Evolutionary conservation across 495 filamentous ascomycete genomes (phyloP), one percentile per base, ranked within the genome.

Genomic region (Daldinia loculata): DNA sequence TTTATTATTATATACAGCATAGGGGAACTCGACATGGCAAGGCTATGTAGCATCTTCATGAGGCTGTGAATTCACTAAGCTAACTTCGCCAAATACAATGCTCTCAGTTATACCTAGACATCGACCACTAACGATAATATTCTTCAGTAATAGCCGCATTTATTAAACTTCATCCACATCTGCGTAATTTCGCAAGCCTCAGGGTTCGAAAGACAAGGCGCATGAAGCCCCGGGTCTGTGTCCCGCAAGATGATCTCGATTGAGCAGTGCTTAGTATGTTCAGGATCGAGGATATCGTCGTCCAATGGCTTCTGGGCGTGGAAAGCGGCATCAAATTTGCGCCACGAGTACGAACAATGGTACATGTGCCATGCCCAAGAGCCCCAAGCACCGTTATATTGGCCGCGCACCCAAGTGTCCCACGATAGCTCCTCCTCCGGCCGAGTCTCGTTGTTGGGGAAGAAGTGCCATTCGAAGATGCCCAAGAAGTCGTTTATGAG

Each of bases 121-220:
- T 19, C 19, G 9, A 43, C 17, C 2, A 43, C n/a, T 3, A 17
- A 2, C 39, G 17, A 45, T 19, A 19, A 1, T 17, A 3, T 2
- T 52, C n/a, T n/a, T 52, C 30, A 61, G 14, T 61, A 61, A 6
- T 61, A 61, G 12, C 59, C 59, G 8, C 59, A 61, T 12, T 61
- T 61, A n/a, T 61, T 52, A 11, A 61, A 52, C 59, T 61, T 61
- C 43, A 61, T 51, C 59, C 59, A 61, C 59, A 61, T 61, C 30
- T 61, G 59, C 8, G 59, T 52, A 19, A 61, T 61, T n/a, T 52
- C 41, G 19, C 59, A 61, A 22, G 43, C 50, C 7, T 39, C 43
- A 4, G 59, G 59, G 26, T 61, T 38, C 59, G 17, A 38, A 24
- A 48, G 43, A 5, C 43, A 48, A 11, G 43, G 43, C 2, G 19